phyloP scores from a whole-genome alignment of 306 rosid species.

The Quercus engelmannii region DNA sequence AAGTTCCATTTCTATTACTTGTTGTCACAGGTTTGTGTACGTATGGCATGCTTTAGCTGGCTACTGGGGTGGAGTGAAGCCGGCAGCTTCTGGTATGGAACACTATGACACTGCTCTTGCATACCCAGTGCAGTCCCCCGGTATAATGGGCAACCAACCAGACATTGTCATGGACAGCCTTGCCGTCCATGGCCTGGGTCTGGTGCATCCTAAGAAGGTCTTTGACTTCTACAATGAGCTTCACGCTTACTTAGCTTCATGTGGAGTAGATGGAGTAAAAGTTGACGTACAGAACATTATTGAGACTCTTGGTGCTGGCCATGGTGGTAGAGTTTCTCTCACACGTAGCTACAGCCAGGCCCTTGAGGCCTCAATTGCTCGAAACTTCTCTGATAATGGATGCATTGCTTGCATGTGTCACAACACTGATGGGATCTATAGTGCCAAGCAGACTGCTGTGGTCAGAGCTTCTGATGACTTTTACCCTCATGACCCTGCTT shows the following conservation, averaged over 20 bases:
- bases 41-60: conserved; percentile 99
- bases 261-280: conserved; percentile 97
- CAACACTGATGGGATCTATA: conserved; percentile 85
- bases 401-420: conserved; percentile 99
- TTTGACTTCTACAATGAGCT: conserved; percentile 91
- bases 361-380: conserved; percentile 81
- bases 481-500: conserved; percentile 90
- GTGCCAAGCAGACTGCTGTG: conserved; percentile 87
- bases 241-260: conserved; percentile 85
- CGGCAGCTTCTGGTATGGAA: conserved; percentile 87
- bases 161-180: conserved; percentile 92
- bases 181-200: conserved; percentile 85
- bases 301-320: conserved; percentile 92
- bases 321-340: conserved; percentile 88
- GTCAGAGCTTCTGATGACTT: conserved; percentile 95
- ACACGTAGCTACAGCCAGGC: conserved; percentile 87
- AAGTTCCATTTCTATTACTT: conserved; percentile 1
- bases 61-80: conserved; percentile 99
- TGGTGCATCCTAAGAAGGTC: conserved; percentile 88
- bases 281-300: conserved; percentile 96
- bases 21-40: conserved; percentile 58
- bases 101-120: conserved; percentile 82
- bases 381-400: conserved; percentile 85
- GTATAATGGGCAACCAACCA: conserved; percentile 86
- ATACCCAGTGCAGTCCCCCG: conserved; percentile 84